These are phyloP conservation scores for Amoebophrya sp. DNA, from an alignment of 169 alveolate species.

Conservation along the genomic window DNA sequence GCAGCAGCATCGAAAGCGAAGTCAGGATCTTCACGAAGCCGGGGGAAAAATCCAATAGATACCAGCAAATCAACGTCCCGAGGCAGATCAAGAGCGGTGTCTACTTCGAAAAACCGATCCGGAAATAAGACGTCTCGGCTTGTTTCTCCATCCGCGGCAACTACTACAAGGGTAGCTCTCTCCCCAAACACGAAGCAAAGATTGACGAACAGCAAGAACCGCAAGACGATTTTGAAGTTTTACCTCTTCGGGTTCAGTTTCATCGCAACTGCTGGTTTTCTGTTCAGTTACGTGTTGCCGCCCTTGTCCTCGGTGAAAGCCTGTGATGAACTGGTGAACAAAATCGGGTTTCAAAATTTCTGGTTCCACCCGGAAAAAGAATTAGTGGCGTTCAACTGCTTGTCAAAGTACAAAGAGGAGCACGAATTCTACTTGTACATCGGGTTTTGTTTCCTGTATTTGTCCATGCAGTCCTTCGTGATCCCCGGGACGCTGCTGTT, in stretches of 20 bases:
- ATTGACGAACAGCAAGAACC: no score
- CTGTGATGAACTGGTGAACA: not conserved
- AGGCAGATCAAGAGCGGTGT: no score
- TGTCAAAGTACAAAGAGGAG: not conserved
- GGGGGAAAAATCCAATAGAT: no score
- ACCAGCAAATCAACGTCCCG: no score
- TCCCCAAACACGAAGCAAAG: no score
- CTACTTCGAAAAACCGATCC: no score
- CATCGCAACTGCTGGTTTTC: not conserved
- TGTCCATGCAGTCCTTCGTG: not conserved
- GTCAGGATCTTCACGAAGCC: no score
- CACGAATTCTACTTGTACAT: not conserved
- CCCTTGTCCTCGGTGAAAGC: not conserved
- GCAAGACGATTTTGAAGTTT: not conserved
- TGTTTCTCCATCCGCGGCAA: no score
- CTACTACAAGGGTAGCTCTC: no score
- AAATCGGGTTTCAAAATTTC: not conserved
- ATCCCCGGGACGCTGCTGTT: not conserved
- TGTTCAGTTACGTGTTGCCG: not conserved
- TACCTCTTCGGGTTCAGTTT: not conserved
- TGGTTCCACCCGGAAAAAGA: not conserved
- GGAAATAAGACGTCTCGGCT: no score
- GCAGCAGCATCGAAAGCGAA: no score
- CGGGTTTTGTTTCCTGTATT: not conserved
- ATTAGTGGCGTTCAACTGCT: not conserved